These are phyloP conservation scores for Backusella mclennaniae DNA, from an alignment of 192 early-diverging fungal genomes.

Conservation along the genomic window DNA sequence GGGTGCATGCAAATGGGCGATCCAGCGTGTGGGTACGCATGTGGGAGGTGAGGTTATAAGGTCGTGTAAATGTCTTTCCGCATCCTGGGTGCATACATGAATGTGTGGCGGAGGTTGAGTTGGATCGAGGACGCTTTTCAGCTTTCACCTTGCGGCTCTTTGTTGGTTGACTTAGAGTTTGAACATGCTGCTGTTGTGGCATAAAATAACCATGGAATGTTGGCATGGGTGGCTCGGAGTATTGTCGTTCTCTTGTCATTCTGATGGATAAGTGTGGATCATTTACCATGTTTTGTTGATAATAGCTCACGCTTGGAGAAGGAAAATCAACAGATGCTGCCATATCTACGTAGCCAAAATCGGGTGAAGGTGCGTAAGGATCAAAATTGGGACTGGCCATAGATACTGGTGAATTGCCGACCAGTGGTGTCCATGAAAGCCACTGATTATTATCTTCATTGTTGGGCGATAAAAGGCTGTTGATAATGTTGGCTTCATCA, in stretches of 20 bases:
- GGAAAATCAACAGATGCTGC: neutral
- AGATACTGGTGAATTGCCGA: neutral
- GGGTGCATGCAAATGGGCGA: conserved; percentile 69
- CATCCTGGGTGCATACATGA: conserved; percentile 45
- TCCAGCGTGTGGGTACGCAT: conserved; percentile 69
- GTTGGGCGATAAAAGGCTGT: neutral
- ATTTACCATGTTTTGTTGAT: neutral
- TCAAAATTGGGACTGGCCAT: neutral
- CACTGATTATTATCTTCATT: conserved; percentile 1
- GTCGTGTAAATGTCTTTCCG: conserved; percentile 68
- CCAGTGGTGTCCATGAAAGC: conserved; percentile 8
- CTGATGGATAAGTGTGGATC: neutral
- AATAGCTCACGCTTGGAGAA: neutral
- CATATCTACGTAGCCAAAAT: neutral
- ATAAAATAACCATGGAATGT: neutral
- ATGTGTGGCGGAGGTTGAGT: neutral
- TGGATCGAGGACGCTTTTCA: conserved; percentile 3
- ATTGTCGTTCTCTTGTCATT: conserved; percentile 4
- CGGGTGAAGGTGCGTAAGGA: neutral
- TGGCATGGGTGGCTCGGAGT: conserved; percentile 21
- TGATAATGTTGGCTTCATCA: neutral
- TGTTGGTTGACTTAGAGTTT: neutral
- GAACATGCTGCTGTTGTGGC: conserved; percentile 8
- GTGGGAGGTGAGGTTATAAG: conserved; percentile 77
- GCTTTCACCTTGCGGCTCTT: conserved; percentile 1